A percentile compares a stretch with the other conserved stretches of the same genome.
Evolutionary conservation across 495 filamentous ascomycete species (phyloP).

Genomic region (Penicillium steckii): DNA sequence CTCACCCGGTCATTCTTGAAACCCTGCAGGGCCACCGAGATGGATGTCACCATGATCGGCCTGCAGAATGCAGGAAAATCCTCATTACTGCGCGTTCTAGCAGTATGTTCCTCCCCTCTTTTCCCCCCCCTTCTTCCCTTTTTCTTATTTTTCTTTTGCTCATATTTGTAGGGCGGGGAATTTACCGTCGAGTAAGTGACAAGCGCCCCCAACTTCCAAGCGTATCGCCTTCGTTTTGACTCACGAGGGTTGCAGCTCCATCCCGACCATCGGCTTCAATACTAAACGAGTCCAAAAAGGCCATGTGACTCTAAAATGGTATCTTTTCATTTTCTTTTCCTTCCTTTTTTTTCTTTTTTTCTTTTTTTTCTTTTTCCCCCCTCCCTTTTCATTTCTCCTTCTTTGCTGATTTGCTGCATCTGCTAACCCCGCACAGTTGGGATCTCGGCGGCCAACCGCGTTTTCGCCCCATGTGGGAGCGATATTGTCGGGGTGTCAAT

Average conservation of each 20-base stretch:
- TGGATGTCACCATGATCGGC: conserved; percentile 99
- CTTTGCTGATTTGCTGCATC: not conserved
- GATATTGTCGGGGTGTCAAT: conserved; percentile 96
- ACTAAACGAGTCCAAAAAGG: conserved; percentile 98
- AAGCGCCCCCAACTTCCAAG: not conserved
- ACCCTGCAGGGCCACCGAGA: conserved; percentile 83
- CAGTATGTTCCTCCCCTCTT: conserved; percentile 59
- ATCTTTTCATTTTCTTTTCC: conserved; percentile 20
- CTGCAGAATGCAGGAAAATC: conserved; percentile 99
- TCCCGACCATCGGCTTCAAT: conserved; percentile 98
- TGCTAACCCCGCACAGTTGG: conserved; percentile 58
- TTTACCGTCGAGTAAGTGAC: conserved; percentile 95
- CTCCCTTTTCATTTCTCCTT: no score
- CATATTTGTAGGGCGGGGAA: conserved; percentile 75
- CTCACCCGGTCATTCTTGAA: conserved; percentile 5
- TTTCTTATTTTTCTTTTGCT: conserved; percentile 24
- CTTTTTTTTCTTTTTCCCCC: conserved; percentile 7
- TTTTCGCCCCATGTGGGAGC: conserved; percentile 98
- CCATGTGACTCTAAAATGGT: conserved; percentile 98
- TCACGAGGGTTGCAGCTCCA: conserved; percentile 70
- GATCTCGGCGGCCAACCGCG: conserved; percentile 96
- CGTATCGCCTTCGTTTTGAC: conserved; percentile 14
- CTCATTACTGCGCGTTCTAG: conserved; percentile 86
- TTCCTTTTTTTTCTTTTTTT: not conserved
- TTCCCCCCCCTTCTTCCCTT: not conserved